phyloP scores from a whole-genome alignment of 1,284 basidiomycete species.

The Ceratobasidium sp. region DNA sequence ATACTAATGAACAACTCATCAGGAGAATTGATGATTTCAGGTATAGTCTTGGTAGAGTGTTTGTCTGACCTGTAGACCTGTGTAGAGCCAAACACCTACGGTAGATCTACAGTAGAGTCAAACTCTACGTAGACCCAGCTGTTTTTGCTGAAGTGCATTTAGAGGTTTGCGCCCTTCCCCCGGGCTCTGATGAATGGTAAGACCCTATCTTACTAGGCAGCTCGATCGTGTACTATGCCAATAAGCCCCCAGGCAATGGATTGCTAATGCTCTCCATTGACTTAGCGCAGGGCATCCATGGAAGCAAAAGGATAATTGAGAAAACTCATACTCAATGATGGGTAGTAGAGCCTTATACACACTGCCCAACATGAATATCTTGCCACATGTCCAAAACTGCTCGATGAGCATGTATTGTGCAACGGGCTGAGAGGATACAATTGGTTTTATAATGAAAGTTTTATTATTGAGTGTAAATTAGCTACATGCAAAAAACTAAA shows the following conservation, averaged over 20 bases:
- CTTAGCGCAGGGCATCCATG: no score
- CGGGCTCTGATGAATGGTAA: neutral
- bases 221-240: neutral
- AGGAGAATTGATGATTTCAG: neutral
- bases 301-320: no score
- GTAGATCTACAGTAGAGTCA: no score
- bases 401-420: neutral
- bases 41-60: no score
- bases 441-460: neutral
- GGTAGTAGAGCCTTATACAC: no score
- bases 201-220: neutral
- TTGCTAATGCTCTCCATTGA: neutral
- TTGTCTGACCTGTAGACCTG: no score
- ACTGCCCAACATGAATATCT: neutral
- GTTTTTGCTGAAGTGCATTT: neutral
- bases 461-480: neutral
- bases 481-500: neutral
- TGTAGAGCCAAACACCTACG: no score
- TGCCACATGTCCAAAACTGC: neutral
- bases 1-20: no score
- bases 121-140: no score
- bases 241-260: neutral
- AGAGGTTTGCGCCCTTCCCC: neutral
- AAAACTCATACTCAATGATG: no score
- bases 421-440: neutral